Percentiles rank a stretch among this genome's conserved stretches.
phyloP scores from a whole-genome alignment of 257 asterid species.

The Capsicum chinense region DNA sequence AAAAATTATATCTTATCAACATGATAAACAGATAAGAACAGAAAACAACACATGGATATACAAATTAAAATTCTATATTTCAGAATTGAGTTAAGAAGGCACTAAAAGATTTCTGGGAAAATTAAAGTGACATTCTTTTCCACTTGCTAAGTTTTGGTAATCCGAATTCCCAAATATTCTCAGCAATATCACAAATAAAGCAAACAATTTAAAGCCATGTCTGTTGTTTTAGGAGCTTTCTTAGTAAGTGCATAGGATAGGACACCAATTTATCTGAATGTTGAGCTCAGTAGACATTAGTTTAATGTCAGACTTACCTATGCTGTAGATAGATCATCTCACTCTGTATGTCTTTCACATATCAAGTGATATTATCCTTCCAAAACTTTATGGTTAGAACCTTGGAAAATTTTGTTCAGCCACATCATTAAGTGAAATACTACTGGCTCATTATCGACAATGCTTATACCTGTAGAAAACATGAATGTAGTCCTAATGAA shows the following conservation, averaged over 20 bases:
- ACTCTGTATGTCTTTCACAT: slow-evolving; percentile 53
- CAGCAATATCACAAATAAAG: slow-evolving; percentile 9
- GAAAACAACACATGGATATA: too few relatives aligned
- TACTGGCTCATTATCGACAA: slow-evolving; percentile 43
- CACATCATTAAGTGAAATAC: slow-evolving; percentile 64
- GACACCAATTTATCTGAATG: neutral
- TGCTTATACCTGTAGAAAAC: slow-evolving; percentile 45
- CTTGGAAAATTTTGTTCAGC: slow-evolving; percentile 78
- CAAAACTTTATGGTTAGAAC: slow-evolving; percentile 63
- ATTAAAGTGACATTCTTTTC: too few relatives aligned
- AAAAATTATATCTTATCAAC: too few relatives aligned
- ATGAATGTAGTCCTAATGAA: neutral
- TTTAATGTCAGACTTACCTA: slow-evolving; percentile 44
- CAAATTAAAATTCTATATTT: too few relatives aligned
- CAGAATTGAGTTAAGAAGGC: too few relatives aligned
- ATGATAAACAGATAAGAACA: too few relatives aligned
- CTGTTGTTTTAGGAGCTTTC: neutral
- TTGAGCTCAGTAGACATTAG: neutral
- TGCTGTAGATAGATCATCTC: slow-evolving; percentile 65
- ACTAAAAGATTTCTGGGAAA: too few relatives aligned
- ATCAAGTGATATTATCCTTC: slow-evolving; percentile 67
- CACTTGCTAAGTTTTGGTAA: slow-evolving; percentile 20
- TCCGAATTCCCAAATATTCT: neutral
- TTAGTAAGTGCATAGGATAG: slow-evolving; percentile 13
- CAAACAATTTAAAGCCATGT: slow-evolving; percentile 9